Evolutionary conservation across 257 asterid genomes (phyloP), one percentile per base, ranked within the genome.

Genomic region (Fraxinus americana): DNA sequence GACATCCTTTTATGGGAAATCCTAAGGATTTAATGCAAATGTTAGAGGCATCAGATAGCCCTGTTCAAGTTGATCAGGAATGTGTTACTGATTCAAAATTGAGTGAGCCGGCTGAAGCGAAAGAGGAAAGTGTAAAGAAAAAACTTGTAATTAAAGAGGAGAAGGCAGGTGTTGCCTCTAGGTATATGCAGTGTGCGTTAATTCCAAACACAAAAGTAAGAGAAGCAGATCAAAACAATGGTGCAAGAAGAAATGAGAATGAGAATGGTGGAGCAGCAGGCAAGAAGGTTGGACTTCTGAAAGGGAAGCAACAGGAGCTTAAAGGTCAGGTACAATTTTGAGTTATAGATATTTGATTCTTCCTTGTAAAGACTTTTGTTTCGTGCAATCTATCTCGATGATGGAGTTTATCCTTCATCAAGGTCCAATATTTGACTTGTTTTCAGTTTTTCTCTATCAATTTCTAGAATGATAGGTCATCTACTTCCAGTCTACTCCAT

Each of bases 11-110:
- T 6, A 83, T 91, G 0, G 97, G 97, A 16, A 88, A 67, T 71
- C 99, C 99, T 0, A 92, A 92, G 88, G 97, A 92, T 48, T 85
- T 94, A 82, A 94, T 92, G 99, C 92, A 92, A 75, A 76, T 94
- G 81, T 10, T 82, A 29, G 94, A 94, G 82, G 77, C 87, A 7
- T 76, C 93, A 1, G 88, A 82, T n/a, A 87, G 78, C 0, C 79
- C 82, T 25, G 79, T 77, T 57, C 81, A 23, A 32, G 79, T 48
- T 71, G 88, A 79, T 79, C 82, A 78, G 59, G 84, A 45, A 72
- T 65, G 43, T 54, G 77, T 13, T 43, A 65, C 16, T 38, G 77
- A 45, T 76, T 71, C 71, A 7, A 75, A 67, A 67, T 1, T 29
- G 19, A 75, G 11, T 25, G 85, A 74, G 65, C 45, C 70, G 32